Evolutionary conservation across 192 early-diverging fungal genomes (phyloP).

Genomic region (Kickxella alabastrina): DNA sequence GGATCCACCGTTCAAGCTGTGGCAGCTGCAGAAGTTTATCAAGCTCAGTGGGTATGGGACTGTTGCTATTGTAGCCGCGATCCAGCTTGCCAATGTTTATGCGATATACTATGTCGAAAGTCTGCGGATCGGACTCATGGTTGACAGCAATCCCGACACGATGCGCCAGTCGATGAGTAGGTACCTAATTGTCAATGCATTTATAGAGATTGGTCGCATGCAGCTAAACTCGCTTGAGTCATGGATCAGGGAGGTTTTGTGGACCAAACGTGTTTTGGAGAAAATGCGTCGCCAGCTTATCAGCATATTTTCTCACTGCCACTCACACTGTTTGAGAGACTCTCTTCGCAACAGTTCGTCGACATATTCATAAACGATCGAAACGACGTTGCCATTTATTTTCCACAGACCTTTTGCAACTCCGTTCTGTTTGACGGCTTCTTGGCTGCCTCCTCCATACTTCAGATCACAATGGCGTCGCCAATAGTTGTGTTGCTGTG

Average conservation of each 20-base stretch:
- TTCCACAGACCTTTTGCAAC: not conserved
- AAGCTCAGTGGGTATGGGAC: constrained; percentile 12
- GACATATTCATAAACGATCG: not conserved
- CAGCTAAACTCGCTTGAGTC: not conserved
- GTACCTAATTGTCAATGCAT: constrained; percentile 16
- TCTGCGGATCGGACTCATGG: constrained; percentile 13
- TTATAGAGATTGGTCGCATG: not conserved
- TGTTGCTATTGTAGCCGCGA: constrained; percentile 1
- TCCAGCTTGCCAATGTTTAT: constrained; percentile 3
- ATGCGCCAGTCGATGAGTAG: constrained; percentile 11
- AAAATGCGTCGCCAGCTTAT: constrained; percentile 1
- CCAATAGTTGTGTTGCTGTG: not conserved
- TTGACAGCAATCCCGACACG: constrained; percentile 14
- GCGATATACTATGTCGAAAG: constrained; percentile 7
- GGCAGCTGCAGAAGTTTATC: not conserved
- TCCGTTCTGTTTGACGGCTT: not conserved
- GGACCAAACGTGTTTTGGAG: not conserved
- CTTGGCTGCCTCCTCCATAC: not conserved
- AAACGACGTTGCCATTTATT: not conserved
- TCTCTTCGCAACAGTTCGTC: not conserved
- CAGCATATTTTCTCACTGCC: constrained; percentile 1
- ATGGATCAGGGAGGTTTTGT: not conserved
- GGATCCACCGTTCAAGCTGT: not conserved
- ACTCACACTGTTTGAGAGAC: constrained; percentile 7
- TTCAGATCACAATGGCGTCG: constrained; percentile 6